Evolutionary conservation across 495 filamentous ascomycete species (phyloP), one percentile per base, ranked within the genome.

Genomic region (Polyplosphaeria fusca): DNA sequence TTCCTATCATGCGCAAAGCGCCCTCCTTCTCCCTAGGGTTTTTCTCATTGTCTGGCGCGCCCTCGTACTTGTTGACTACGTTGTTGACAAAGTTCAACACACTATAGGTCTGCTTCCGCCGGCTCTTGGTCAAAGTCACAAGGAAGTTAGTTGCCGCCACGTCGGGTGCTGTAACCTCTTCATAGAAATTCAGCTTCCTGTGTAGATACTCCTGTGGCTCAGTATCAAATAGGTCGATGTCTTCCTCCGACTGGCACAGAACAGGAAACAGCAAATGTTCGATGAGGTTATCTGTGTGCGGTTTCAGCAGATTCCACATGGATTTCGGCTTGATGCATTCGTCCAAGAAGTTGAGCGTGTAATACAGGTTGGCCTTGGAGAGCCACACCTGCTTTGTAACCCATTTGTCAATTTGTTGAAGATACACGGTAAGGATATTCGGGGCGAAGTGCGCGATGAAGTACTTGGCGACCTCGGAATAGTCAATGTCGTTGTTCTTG

Each of bases 121-220:
- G 85, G 64, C 85, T 81, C 77, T 96, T 97, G 48, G 94, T 96
- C 46, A 98, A 79, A 20, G 89, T 89, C 52, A 96, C 88, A 58
- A 98, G 73, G 76, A 98, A 96, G 67, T 97, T 97, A 3, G 90
- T 96, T 2, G 94, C 93, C 3, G 94, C 91, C 52, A 97, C 89
- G 71, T 98, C 93, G 4, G 93, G 93, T 13, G 93, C 85, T 0
- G 94, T 92, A 13, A 95, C 89, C 66, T 98, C 93, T 74, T 98
- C 93, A 68, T 94, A 98, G 70, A 88, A 97, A 71, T 97, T 97
- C 43, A 98, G 74, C 71, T 97, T 97, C 42, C 92, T 84, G 73
- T 96, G 93, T 16, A 98, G 81, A 67, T 97, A 98, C 67, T 98
- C 93, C 39, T 91, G 86, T 0, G 93, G 93, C 60, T 98, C 92